Evolutionary conservation across 163 green algal species (phyloP), one percentile per base, ranked within the genome.

Genomic region (Chloromonas sp.): DNA sequence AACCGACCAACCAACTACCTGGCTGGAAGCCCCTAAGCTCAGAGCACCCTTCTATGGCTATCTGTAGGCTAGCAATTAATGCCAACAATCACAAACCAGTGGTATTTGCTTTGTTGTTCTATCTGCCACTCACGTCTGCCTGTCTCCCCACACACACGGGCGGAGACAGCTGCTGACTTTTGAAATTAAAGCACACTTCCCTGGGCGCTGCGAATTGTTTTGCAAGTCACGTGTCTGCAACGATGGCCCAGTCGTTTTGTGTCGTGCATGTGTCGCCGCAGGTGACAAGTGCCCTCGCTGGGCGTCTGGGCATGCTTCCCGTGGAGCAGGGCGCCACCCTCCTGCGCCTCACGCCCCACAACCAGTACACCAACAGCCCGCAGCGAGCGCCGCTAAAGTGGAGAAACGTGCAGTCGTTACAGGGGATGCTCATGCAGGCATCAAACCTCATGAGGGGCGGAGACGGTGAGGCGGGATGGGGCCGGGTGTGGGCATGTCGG

Each of bases 271-370:
- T 74, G 66, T 11, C 66, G 5, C 66, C 11, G 66, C 66, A 92
- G 84, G 87, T 92, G 61, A 90, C 83, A 2, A 81, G 79, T 1
- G 89, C 87, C 71, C 74, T 98, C 57, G 95, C 94, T 11, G 79
- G 79, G 77, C 82, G 92, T 62, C 84, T 99, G 81, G 89, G 91
- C 3, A 61, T 97, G 82, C 60, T 57, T 3, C 84, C 87, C 11
- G 61, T 36, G 15, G 82, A 82, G 71, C 60, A 84, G 71, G 91
- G 95, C 80, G 89, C 92, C 2, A 58, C 83, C 3, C 81, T 86
- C 36, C 86, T 97, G 70, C 91, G 92, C 1, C 85, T 96, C 59
- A 96, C 91, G 14, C 87, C 89, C 79, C 92, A 95, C 87, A 95
- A 93, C 87, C 83, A 86, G 2, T 97, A 96, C 87, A 94, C 86